Base-by-base conservation (phyloP, 2,329 filamentous ascomycete genomes). In the Keithomyces neogunnii region DNA sequence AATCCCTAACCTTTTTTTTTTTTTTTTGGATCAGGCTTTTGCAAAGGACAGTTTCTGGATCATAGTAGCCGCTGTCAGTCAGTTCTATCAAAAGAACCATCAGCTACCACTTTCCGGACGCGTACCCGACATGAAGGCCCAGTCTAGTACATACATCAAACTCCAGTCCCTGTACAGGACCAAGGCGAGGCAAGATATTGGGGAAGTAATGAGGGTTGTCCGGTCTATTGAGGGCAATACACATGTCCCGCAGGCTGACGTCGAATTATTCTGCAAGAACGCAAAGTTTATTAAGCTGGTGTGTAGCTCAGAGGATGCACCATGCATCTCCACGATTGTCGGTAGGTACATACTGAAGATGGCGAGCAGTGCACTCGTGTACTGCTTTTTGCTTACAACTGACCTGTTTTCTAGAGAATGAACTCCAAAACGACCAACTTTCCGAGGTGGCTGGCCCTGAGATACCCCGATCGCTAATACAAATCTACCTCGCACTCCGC, bases 121-220 rank as follows among this genome's bases (percentile, higher is more conserved):
- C 3, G 74, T 99, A 2, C 93, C 95, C 2, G 93, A 99, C 66
- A 99, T 99, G 93, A 99, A 99, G 73, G 90, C 93, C 3, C 82
- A 92, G 63, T 96, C 91, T 3, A 82, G 78, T 51, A 86, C 95
- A 55, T 99, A 99, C 71, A 86, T 99, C 58, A 77, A 84, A 60
- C 77, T 99, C 10, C 93, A 97, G 66, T 92, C 88, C 60, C 82
- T 97, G 53, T 99, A 97, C 80, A 96, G 95, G 69, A 70, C 75
- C 28, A 95, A 96, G 68, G 90, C 93, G 43, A 82, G 86, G 35
- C 73, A 80, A 61, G 93, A 99, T 62, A 73, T 85, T 11, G 78
- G 81, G 32, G 86, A 95, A 66, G 86, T 97, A 2, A 70, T 89
- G 3, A 70, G 75, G 10, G 81, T 70, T 10, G 84, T 89, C 42